phyloP scores from a whole-genome alignment of 2,329 filamentous ascomycete genomes.

The Colletotrichum sp. region DNA sequence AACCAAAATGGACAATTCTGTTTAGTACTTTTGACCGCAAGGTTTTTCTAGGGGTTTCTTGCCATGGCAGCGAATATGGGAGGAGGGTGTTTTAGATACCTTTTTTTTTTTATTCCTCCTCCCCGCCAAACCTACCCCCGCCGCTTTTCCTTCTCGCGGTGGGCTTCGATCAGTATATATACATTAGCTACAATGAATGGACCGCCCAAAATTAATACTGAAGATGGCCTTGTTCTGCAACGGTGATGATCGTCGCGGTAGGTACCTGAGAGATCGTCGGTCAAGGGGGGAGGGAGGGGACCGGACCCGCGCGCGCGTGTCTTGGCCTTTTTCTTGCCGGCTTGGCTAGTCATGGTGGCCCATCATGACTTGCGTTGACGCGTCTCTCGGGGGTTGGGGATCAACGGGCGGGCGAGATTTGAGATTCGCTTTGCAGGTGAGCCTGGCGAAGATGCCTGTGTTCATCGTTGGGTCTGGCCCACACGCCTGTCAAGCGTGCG shows the following conservation, averaged over 20 bases:
- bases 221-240: background rate
- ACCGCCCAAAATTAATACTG: background rate
- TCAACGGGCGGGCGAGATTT: background rate
- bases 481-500: background rate
- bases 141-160: background rate
- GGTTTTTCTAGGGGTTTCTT: background rate
- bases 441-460: background rate
- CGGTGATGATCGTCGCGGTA: background rate
- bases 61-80: background rate
- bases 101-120: background rate
- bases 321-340: background rate
- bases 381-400: background rate
- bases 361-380: background rate
- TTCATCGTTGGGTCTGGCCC: background rate
- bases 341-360: background rate
- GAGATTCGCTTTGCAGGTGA: background rate
- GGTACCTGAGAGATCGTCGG: background rate
- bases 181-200: background rate
- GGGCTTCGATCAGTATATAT: background rate
- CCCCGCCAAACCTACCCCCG: background rate
- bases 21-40: background rate
- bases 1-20: background rate
- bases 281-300: background rate
- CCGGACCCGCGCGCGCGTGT: background rate
- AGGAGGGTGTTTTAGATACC: conserved; percentile 4